phyloP scores from a whole-genome alignment of 768 basidiomycete genomes.

The Terana coerulea region DNA sequence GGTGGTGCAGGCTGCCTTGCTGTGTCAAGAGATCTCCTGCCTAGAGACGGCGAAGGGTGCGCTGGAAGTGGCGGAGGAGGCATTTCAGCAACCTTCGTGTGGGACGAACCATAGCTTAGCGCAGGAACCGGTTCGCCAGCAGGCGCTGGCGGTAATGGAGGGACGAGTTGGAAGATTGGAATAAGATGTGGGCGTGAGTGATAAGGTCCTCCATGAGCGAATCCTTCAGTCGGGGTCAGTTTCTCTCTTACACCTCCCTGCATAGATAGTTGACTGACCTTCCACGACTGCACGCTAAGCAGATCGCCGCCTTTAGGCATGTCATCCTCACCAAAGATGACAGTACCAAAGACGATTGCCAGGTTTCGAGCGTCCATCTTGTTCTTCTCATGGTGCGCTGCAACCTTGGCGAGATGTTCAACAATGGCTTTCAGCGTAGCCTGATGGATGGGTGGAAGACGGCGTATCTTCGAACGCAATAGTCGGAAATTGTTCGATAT shows the following conservation, averaged over 20 bases:
- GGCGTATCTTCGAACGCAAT: conserved; percentile 83
- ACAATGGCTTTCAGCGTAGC: conserved; percentile 76
- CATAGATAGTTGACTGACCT: conserved; percentile 51
- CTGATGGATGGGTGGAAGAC: conserved; percentile 81
- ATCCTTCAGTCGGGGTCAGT: conserved; percentile 46
- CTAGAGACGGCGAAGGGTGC: too few species aligned
- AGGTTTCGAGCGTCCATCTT: conserved; percentile 95
- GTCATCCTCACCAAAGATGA: conserved; percentile 91
- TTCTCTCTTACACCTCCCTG: too few species aligned
- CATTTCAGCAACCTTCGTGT: conserved; percentile 60
- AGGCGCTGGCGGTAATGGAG: conserved; percentile 73
- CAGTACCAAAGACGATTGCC: conserved; percentile 85
- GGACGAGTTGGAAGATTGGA: conserved; percentile 51
- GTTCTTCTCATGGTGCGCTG: conserved; percentile 63
- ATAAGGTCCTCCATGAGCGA: conserved; percentile 86
- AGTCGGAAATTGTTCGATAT: conserved; percentile 64
- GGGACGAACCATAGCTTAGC: conserved; percentile 66
- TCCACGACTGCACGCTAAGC: conserved; percentile 67
- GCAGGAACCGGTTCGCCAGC: conserved; percentile 55
- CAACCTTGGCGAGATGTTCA: conserved; percentile 79
- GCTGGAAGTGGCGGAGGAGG: too few species aligned
- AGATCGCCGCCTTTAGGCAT: conserved; percentile 76
- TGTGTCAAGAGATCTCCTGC: too few species aligned
- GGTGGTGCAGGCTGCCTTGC: too few species aligned
- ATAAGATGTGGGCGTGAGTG: conserved; percentile 59